Conservation (phyloP, 2,329 filamentous ascomycete species). For the Botrytis elliptica region DNA sequence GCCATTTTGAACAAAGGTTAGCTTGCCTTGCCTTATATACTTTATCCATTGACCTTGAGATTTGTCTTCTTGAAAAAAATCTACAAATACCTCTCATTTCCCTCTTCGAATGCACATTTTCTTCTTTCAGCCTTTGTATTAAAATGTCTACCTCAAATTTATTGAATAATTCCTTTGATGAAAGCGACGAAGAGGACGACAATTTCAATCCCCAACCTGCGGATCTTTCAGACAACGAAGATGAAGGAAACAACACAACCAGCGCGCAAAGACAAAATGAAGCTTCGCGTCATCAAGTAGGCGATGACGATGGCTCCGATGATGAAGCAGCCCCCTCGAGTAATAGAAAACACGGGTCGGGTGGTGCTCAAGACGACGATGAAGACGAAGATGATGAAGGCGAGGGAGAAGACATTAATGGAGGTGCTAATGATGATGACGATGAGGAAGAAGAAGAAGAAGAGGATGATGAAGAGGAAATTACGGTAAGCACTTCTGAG, state of each 20-base stretch:
- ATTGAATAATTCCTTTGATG: constrained; percentile 42
- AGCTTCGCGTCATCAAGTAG: constrained; percentile 38
- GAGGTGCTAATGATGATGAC: constrained; percentile 40
- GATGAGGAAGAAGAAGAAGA: constrained; percentile 55
- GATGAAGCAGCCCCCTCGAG: constrained; percentile 47
- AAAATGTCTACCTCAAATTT: constrained; percentile 36
- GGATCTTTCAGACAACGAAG: constrained; percentile 66
- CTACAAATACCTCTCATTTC: constrained; percentile 7
- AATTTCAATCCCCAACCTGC: constrained; percentile 83
- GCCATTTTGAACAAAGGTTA: constrained; percentile 21
- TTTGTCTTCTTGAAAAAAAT: background rate
- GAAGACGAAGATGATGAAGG: constrained; percentile 47
- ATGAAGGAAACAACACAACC: constrained; percentile 38
- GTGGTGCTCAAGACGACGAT: constrained; percentile 31
- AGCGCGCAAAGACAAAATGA: constrained; percentile 35
- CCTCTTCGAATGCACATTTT: constrained; percentile 9
- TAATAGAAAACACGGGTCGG: constrained; percentile 25
- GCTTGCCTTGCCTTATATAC: constrained; percentile 14
- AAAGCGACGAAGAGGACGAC: constrained; percentile 75
- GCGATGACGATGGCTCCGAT: constrained; percentile 47
- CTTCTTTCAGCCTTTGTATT: constrained; percentile 19
- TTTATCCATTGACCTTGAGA: constrained; percentile 1
- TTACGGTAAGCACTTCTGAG: constrained; percentile 43
- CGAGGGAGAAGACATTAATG: constrained; percentile 38
- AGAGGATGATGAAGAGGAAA: constrained; percentile 65